Base-by-base conservation (phyloP, 169 alveolate genomes). In the Plasmodium ovale region DNA sequence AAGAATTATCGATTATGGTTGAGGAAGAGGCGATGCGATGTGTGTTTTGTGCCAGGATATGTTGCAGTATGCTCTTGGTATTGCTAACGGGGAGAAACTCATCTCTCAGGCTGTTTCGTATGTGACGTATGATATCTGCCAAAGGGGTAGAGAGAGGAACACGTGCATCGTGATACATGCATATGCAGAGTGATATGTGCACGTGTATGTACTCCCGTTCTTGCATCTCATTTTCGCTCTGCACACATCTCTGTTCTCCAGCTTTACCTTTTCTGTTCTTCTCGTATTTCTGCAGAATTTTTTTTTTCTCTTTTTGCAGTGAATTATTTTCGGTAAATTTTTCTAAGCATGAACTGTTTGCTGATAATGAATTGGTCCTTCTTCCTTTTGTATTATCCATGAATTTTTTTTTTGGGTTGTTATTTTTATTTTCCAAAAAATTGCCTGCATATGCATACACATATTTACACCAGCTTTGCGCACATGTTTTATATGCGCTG, bases 241-340 rank as follows among this genome's bases (percentile, higher is more conserved):
- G n/a, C n/a, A n/a, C n/a, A n/a, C n/a, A n/a, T n/a, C n/a, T n/a
- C n/a, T n/a, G n/a, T n/a, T 44, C 53, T 42, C 33, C 19, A 14
- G 27, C 27, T 39, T 59, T 74, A 60, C 73, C 73, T 31, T 60
- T 37, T 74, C 88, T 74, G 33, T 74, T 62, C n/a, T 14, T 67
- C 16, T 74, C 72, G n/a, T 74, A 74, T 60, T 74, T 74, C 60
- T 42, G 16, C 9, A 19, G 23, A 53, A 74, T 53, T 39, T 72
- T 44, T 44, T 27, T 42, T 51, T 29, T 29, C 27, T 60, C n/a
- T 37, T 31, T 54, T 59, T 74, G 42, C 23, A 27, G 33, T 53
- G 12, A 5, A 10, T 19, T 35, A 60, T 51, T 47, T 42, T 72
- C 47, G 4, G 54, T 72, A 54, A 29, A 27, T 16, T n/a, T 33